Evolutionary conservation across 257 asterid species (phyloP), one percentile per base, ranked within the genome.

Genomic region (Nyctanthes arbortristis): DNA sequence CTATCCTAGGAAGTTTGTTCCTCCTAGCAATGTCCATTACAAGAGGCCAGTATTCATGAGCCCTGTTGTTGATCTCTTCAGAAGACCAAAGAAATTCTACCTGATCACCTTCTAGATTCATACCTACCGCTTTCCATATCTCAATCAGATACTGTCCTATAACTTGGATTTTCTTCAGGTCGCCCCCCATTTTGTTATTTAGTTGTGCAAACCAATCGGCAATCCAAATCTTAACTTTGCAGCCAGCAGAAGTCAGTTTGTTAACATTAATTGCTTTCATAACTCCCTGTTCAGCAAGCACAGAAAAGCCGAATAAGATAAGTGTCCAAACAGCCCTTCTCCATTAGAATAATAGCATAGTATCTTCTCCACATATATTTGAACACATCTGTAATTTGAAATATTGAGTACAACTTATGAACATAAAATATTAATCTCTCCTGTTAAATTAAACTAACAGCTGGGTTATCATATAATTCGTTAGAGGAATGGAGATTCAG

Each of bases 161-260:
- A 30, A 81, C 89, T 74, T 77, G 80, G 65, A 90, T 92, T 73
- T 89, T 92, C 79, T 85, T 89, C 79, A 92, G 68, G 77, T 92
- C 98, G 40, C 98, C 98, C 34, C 90, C 97, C 96, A 92, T 84
- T 68, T 92, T 92, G 81, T 86, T 88, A 83, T 89, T 92, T 18
- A 89, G 77, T 79, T 88, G 97, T 0, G 98, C 97, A 81, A 89
- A 92, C 96, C 96, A 88, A 82, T 92, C 98, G 3, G 97, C 97
- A 59, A 92, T 88, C 97, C 98, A 92, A 24, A 92, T 89, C 75
- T 88, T 89, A 67, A 89, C 97, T 69, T 85, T 88, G 88, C 98
- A 92, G 70, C 98, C 98, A 36, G 96, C 88, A 18, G 88, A 79
- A 65, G 88, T 84, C 68, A 91, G 84, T 67, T 89, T 92, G 79